Percentiles rank a stretch among this genome's conserved stretches.
Conservation (phyloP, 2,329 filamentous ascomycete species). For the Sclerotinia nivalis region DNA sequence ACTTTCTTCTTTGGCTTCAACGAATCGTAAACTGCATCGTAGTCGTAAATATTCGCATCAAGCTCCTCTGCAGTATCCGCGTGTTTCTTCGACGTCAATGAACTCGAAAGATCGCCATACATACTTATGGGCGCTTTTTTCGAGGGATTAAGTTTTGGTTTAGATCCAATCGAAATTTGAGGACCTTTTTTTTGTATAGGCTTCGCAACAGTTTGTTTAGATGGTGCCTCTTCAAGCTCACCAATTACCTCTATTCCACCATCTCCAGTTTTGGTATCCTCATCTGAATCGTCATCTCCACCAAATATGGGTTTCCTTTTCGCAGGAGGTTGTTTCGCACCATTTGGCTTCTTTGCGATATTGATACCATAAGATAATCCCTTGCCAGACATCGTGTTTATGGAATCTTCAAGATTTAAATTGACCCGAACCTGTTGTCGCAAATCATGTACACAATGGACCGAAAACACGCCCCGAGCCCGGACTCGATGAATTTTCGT, state of each 20-base stretch:
- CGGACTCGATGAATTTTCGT: not conserved
- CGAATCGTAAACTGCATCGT: slow-evolving; percentile 79
- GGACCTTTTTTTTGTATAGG: slow-evolving; percentile 40
- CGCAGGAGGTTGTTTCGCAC: slow-evolving; percentile 50
- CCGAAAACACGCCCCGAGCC: not conserved
- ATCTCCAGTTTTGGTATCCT: slow-evolving; percentile 45
- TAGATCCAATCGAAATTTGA: slow-evolving; percentile 39
- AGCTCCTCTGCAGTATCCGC: slow-evolving; percentile 64
- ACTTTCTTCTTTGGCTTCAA: slow-evolving; percentile 64
- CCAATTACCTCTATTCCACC: slow-evolving; percentile 57
- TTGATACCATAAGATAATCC: slow-evolving; percentile 60
- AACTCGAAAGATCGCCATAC: slow-evolving; percentile 67
- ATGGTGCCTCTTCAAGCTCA: slow-evolving; percentile 56
- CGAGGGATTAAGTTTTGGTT: slow-evolving; percentile 28
- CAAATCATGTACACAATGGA: not conserved
- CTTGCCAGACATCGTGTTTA: slow-evolving; percentile 38
- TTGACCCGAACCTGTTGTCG: slow-evolving; percentile 7
- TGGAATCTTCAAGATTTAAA: slow-evolving; percentile 1
- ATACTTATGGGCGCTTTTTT: slow-evolving; percentile 45
- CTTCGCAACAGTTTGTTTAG: slow-evolving; percentile 41
- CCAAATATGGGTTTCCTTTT: slow-evolving; percentile 61
- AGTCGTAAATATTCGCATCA: slow-evolving; percentile 80
- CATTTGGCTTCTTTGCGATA: slow-evolving; percentile 55
- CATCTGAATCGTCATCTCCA: slow-evolving; percentile 58
- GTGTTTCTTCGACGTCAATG: slow-evolving; percentile 62